These are phyloP conservation scores for Phaeosphaeriaceae sp. DNA, from an alignment of 2,329 filamentous ascomycete species.

Conservation along the genomic window DNA sequence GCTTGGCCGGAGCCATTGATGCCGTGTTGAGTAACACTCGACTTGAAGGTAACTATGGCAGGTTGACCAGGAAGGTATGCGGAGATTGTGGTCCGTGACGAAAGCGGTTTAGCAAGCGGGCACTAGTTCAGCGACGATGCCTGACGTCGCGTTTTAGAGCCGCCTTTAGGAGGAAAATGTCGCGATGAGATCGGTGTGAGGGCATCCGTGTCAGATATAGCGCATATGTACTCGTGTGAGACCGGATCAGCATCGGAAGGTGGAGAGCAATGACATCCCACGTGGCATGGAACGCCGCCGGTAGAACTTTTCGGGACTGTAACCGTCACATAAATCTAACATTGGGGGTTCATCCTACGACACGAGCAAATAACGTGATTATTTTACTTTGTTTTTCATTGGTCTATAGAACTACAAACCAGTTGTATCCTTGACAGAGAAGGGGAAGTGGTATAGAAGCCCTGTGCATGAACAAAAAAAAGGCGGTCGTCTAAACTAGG, in stretches of 20 bases:
- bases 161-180: slow-evolving; percentile 15
- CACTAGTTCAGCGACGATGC: neutral
- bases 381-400: neutral
- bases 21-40: slow-evolving; percentile 31
- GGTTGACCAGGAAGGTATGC: slow-evolving; percentile 21
- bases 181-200: slow-evolving; percentile 24
- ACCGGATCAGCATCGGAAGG: neutral
- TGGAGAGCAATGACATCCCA: neutral
- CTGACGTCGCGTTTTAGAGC: neutral
- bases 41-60: slow-evolving; percentile 30
- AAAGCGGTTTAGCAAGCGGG: neutral
- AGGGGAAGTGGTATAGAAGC: slow-evolving; percentile 19
- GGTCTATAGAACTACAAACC: slow-evolving; percentile 23
- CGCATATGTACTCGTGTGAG: neutral
- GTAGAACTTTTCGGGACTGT: neutral
- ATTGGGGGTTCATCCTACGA: too few relatives aligned
- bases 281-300: neutral
- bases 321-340: neutral
- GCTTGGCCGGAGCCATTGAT: slow-evolving; percentile 33
- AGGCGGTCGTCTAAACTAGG: slow-evolving; percentile 22
- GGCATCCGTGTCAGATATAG: slow-evolving; percentile 28
- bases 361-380: too few relatives aligned
- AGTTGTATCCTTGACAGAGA: slow-evolving; percentile 17
- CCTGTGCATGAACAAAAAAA: slow-evolving; percentile 11
- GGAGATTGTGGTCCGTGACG: neutral